Evolutionary conservation across 768 basidiomycete genomes (phyloP).

Genomic region (Lyophyllum decastes): DNA sequence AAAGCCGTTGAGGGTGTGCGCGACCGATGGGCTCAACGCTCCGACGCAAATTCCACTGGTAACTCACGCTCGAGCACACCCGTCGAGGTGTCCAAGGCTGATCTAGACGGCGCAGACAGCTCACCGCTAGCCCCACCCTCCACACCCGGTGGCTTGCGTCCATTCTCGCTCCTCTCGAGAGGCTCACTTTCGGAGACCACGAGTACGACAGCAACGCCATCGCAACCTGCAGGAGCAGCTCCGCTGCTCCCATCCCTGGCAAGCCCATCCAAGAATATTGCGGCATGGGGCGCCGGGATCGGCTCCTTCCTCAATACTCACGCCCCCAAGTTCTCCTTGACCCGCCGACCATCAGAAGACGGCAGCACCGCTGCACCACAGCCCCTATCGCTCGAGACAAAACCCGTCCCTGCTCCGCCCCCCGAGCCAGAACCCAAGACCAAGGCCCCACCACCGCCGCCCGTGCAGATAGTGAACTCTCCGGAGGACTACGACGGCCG

Average conservation of each 20-base stretch:
- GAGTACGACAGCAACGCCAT: background rate
- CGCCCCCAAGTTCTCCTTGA: constrained; percentile 17
- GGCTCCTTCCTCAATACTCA: constrained; percentile 21
- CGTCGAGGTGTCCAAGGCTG: constrained; percentile 39
- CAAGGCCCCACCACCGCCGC: constrained; percentile 2
- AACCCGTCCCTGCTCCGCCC: constrained; percentile 1
- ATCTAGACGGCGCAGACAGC: constrained; percentile 26
- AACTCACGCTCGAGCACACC: constrained; percentile 37
- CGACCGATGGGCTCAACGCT: constrained; percentile 60
- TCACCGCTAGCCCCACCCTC: constrained; percentile 7
- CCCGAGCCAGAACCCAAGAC: constrained; percentile 7
- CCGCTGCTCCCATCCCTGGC: constrained; percentile 6
- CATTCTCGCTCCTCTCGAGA: constrained; percentile 16
- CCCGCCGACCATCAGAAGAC: constrained; percentile 14
- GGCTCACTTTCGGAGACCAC: constrained; percentile 4
- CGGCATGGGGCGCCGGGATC: constrained; percentile 20
- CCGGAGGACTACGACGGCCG: constrained; percentile 3
- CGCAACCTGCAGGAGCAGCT: constrained; percentile 8
- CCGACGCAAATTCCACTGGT: constrained; percentile 21
- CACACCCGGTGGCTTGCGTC: constrained; percentile 9
- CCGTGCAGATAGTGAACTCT: background rate
- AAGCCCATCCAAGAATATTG: constrained; percentile 16
- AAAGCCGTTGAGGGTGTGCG: constrained; percentile 90
- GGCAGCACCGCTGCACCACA: background rate
- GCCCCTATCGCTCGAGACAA: constrained; percentile 1